Evolutionary conservation across 1,284 basidiomycete genomes (phyloP), one percentile per base, ranked within the genome.

Genomic region (Sporisorium exsertum): DNA sequence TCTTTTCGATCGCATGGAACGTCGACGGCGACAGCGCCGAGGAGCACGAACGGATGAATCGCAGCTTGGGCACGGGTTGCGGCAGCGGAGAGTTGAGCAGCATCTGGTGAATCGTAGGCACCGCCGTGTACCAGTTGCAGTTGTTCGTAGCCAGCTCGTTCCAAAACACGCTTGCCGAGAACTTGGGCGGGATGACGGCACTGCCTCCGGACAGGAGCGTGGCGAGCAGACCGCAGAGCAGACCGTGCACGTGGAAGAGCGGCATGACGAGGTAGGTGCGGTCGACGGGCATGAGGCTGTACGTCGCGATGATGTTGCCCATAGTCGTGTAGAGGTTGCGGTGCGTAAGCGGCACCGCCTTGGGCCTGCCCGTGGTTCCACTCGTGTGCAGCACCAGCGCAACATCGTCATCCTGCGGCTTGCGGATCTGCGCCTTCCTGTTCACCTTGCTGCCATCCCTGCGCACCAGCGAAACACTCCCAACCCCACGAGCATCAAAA

Each of bases 161-260:
- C 91, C 91, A 92, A 79, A 91, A 92, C 0, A 87, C 87, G 50
- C 87, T 86, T 2, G 90, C 89, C 58, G 89, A 89, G 84, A 91
- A 91, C 57, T 86, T 86, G 42, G 87, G 83, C 51, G 90, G 90
- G 81, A 91, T 89, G 67, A 91, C 89, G 3, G 90, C 87, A 68
- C 88, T 88, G 9, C 90, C 90, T 5, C 89, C 89, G 20, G 89
- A 89, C 45, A 90, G 86, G 7, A 91, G 83, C 1, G 90, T 89
- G 9, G 90, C 89, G 20, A 91, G 87, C 26, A 91, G 87, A 72
- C 90, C 91, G 60, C 90, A 89, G 32, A 91, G 88, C 49, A 91
- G 88, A 37, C 90, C 90, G 58, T 90, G 90, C 20, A 91, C 90
- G 77, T 91, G 91, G 86, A 91, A 91, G 33, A 91, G 87, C 29